Conservation (phyloP, 1,284 basidiomycete genomes). For the Irpex sp. region DNA sequence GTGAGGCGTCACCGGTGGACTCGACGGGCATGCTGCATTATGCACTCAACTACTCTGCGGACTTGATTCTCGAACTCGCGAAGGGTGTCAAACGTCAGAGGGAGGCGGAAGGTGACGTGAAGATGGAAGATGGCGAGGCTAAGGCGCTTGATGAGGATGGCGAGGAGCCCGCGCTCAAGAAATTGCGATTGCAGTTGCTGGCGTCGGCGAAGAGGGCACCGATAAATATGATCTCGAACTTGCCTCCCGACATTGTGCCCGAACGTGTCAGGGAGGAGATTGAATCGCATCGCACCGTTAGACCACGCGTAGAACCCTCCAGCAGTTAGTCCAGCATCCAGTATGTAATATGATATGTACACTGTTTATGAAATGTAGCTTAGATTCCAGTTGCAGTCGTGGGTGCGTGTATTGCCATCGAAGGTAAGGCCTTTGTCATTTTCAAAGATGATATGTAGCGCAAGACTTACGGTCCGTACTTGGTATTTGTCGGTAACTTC, state of each 20-base stretch:
- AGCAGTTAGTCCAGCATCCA: neutral
- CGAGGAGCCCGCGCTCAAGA: constrained; percentile 43
- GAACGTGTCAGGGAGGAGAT: constrained; percentile 49
- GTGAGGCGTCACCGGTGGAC: constrained; percentile 30
- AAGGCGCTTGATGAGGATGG: neutral
- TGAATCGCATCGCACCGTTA: neutral
- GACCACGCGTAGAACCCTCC: neutral
- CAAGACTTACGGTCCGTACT: too few species aligned
- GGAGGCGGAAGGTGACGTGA: constrained; percentile 7
- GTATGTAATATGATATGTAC: neutral
- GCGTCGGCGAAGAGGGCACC: constrained; percentile 73
- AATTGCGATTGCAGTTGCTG: constrained; percentile 64
- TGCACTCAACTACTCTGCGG: constrained; percentile 48
- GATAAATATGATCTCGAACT: constrained; percentile 60
- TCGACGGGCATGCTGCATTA: constrained; percentile 46
- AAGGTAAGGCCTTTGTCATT: too few species aligned
- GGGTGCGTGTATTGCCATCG: too few species aligned
- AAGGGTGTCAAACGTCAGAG: neutral
- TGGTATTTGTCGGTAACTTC: too few species aligned
- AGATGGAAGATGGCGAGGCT: constrained; percentile 7
- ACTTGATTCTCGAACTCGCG: constrained; percentile 34
- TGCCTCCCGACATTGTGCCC: constrained; percentile 65
- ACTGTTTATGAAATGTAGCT: neutral
- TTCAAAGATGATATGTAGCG: too few species aligned
- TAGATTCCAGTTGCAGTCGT: neutral